Evolutionary conservation across 148 eudicot genomes (phyloP).

Genomic region (Rhododendron ovatum): DNA sequence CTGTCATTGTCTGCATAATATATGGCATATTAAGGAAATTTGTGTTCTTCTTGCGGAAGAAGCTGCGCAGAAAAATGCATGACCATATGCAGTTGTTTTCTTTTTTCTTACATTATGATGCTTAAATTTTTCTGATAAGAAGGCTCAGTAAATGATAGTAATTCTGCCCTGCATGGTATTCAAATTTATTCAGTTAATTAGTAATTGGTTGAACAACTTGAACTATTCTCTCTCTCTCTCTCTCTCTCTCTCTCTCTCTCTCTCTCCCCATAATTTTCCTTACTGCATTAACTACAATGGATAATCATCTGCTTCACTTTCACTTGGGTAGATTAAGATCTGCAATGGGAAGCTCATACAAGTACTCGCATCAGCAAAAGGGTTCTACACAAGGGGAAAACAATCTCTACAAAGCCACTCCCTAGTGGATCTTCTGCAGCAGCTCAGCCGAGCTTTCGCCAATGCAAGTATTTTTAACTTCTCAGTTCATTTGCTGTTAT

Average conservation of each 20-base stretch:
- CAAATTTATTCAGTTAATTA: background rate
- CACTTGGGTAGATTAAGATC: conserved; percentile 67
- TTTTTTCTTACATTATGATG: background rate
- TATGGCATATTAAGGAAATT: background rate
- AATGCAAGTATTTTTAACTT: conserved; percentile 43
- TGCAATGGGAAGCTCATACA: conserved; percentile 92
- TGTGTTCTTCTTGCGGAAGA: background rate
- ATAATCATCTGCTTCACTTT: conserved; percentile 25
- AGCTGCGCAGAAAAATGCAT: background rate
- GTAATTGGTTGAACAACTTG: background rate
- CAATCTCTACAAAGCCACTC: conserved; percentile 71
- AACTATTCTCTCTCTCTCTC: conserved; percentile 5
- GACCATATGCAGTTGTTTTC: background rate
- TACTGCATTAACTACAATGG: background rate
- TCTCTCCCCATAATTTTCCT: background rate
- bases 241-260: conserved; percentile 4
- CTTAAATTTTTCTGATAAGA: background rate
- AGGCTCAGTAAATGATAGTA: background rate
- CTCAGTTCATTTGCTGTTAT: background rate
- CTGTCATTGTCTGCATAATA: background rate
- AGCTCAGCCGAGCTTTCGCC: conserved; percentile 94
- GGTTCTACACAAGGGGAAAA: conserved; percentile 85
- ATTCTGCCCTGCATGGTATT: background rate
- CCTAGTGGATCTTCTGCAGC: conserved; percentile 94
- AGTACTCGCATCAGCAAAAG: conserved; percentile 77